phyloP scores from a whole-genome alignment of 208 protist species.

The Herpetomonas tarakana region DNA sequence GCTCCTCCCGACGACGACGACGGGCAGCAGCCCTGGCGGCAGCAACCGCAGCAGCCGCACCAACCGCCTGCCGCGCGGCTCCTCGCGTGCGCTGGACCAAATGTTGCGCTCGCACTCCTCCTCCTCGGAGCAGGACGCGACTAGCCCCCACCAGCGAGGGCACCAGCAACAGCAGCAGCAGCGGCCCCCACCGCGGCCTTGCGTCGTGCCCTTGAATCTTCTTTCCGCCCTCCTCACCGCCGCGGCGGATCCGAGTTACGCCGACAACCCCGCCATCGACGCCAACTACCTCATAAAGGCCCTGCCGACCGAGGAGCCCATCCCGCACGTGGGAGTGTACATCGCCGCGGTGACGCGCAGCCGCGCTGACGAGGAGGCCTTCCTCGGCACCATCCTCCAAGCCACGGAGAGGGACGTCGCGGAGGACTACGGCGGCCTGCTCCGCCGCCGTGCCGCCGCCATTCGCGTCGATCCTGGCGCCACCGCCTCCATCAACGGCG shows the following conservation, averaged over 20 bases:
- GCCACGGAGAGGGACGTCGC: slow-evolving; percentile 47
- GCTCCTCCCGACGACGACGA: not conserved
- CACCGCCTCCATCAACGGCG: too few relatives aligned
- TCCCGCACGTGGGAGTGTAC: slow-evolving; percentile 39
- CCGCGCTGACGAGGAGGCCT: slow-evolving; percentile 34
- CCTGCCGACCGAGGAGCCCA: slow-evolving; percentile 46
- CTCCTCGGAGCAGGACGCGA: not conserved
- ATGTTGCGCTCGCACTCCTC: not conserved
- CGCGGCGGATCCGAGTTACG: slow-evolving; percentile 48
- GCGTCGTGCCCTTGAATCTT: slow-evolving; percentile 59
- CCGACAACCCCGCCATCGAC: slow-evolving; percentile 41
- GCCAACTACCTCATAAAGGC: slow-evolving; percentile 35
- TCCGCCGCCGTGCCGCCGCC: slow-evolving; percentile 25
- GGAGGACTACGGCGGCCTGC: slow-evolving; percentile 30
- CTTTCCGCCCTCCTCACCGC: slow-evolving; percentile 40
- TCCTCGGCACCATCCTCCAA: slow-evolving; percentile 39
- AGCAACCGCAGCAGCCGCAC: not conserved
- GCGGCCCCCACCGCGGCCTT: slow-evolving; percentile 13
- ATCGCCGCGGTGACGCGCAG: slow-evolving; percentile 45
- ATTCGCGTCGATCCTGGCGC: slow-evolving; percentile 32
- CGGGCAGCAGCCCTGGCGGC: not conserved
- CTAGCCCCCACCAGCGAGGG: not conserved
- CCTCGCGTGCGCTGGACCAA: not conserved
- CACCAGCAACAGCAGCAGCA: not conserved
- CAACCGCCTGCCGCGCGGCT: not conserved